Evolutionary conservation across 257 asterid genomes (phyloP).

Genomic region (Linaria vulgaris): DNA sequence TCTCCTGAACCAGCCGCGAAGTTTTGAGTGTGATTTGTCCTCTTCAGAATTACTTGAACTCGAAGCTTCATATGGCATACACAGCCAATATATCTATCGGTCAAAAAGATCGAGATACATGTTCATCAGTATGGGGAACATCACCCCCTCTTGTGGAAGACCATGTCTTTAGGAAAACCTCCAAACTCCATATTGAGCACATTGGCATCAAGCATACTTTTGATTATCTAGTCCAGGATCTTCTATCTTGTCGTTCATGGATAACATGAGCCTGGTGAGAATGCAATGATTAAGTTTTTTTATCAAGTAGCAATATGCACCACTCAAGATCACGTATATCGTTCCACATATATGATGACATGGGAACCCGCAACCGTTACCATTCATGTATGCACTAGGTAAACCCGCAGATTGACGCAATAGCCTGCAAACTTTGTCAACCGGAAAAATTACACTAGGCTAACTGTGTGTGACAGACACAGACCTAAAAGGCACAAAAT

Average conservation of each 20-base stretch:
- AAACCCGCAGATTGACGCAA: too few species aligned
- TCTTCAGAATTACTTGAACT: constrained; percentile 36
- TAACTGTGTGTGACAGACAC: too few species aligned
- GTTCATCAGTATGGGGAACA: constrained; percentile 84
- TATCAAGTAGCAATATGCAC: constrained; percentile 62
- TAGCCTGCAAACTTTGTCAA: too few species aligned
- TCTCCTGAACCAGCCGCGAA: constrained; percentile 91
- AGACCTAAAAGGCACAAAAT: too few species aligned
- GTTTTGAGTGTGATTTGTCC: constrained; percentile 44
- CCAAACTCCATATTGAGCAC: constrained; percentile 88
- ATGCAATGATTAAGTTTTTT: constrained; percentile 49
- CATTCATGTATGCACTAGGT: too few species aligned
- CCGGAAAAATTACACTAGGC: too few species aligned
- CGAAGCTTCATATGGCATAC: constrained; percentile 80
- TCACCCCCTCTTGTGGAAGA: constrained; percentile 97
- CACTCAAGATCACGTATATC: constrained; percentile 69
- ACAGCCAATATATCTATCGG: constrained; percentile 63
- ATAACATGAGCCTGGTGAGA: constrained; percentile 48
- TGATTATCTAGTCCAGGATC: constrained; percentile 56
- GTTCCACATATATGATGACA: too few species aligned
- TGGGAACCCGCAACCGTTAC: too few species aligned
- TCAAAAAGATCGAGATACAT: constrained; percentile 86
- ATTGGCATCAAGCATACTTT: constrained; percentile 56
- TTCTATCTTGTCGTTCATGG: constrained; percentile 64
- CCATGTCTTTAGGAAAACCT: constrained; percentile 89